Evolutionary conservation across 106 monocot genomes (phyloP).

Genomic region (Narthecium ossifragum): DNA sequence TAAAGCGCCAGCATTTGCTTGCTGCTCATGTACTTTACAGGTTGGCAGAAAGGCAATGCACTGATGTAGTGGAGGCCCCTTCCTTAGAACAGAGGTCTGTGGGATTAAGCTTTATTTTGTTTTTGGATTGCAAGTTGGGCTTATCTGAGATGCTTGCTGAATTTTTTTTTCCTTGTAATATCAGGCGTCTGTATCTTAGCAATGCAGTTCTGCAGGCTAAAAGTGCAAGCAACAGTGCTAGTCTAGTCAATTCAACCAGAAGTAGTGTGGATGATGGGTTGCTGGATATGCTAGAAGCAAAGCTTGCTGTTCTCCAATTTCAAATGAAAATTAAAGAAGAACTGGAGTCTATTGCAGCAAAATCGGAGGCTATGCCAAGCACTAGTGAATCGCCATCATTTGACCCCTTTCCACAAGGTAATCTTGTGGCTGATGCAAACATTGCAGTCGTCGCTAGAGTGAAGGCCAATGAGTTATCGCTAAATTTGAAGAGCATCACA

Average conservation of each 20-base stretch:
- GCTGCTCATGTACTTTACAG: constrained; percentile 79
- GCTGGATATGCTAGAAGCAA: constrained; percentile 86
- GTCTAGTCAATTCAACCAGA: constrained; percentile 19
- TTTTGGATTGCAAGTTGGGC: background rate
- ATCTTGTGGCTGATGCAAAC: constrained; percentile 31
- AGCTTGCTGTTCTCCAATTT: constrained; percentile 83
- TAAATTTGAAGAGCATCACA: constrained; percentile 88
- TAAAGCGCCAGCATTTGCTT: constrained; percentile 73
- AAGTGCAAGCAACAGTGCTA: constrained; percentile 39
- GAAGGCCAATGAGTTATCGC: constrained; percentile 69
- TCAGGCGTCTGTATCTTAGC: constrained; percentile 86
- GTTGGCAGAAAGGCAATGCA: constrained; percentile 78
- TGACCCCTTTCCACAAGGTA: constrained; percentile 33
- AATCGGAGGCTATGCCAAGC: constrained; percentile 22
- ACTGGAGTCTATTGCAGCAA: constrained; percentile 53
- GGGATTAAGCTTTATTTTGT: background rate
- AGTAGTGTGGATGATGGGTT: constrained; percentile 59
- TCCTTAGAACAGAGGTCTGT: constrained; percentile 80
- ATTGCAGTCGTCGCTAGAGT: constrained; percentile 47
- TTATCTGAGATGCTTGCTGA: background rate
- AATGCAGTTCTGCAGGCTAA: constrained; percentile 94
- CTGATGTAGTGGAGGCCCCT: constrained; percentile 39
- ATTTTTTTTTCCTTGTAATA: constrained; percentile 14
- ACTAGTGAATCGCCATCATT: constrained; percentile 20
- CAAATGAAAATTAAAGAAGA: constrained; percentile 92